A percentile compares a stretch with the other conserved stretches of the same genome.
phyloP scores from a whole-genome alignment of 2,329 filamentous ascomycete genomes.

The Ilyonectria mors-panacis region DNA sequence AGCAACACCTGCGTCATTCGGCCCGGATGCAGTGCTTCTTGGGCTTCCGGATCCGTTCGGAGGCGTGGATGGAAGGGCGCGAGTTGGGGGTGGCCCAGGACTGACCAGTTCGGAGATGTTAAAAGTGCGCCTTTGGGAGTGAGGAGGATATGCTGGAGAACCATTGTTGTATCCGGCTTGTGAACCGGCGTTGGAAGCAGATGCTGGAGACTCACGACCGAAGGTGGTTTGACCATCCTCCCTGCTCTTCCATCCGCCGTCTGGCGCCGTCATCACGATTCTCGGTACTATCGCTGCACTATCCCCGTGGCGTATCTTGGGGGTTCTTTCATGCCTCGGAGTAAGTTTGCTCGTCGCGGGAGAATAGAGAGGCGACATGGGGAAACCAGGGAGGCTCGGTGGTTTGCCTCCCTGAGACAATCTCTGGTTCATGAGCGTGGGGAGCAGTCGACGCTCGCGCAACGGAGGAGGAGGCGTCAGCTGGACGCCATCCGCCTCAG shows the following conservation, averaged over 20 bases:
- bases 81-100: slow-evolving; percentile 61
- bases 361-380: slow-evolving; percentile 56
- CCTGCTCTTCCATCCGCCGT: slow-evolving; percentile 24
- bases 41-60: slow-evolving; percentile 33
- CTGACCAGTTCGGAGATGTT: slow-evolving; percentile 45
- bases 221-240: slow-evolving; percentile 14
- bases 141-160: slow-evolving; percentile 34
- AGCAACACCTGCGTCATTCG: slow-evolving; percentile 27
- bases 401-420: neutral
- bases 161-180: slow-evolving; percentile 18
- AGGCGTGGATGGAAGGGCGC: slow-evolving; percentile 54
- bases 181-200: slow-evolving; percentile 10
- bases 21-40: slow-evolving; percentile 27
- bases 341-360: slow-evolving; percentile 55
- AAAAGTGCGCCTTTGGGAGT: slow-evolving; percentile 29
- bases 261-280: slow-evolving; percentile 36
- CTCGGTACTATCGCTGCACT: slow-evolving; percentile 36
- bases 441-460: slow-evolving; percentile 62
- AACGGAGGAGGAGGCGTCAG: slow-evolving; percentile 65
- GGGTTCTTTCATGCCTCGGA: slow-evolving; percentile 50
- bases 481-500: slow-evolving; percentile 41
- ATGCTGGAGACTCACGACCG: slow-evolving; percentile 25
- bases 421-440: slow-evolving; percentile 36
- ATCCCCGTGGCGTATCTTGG: slow-evolving; percentile 29
- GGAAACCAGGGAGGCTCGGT: slow-evolving; percentile 48